Base-by-base conservation (phyloP, 371 early-diverging fungal genomes). In the Mucor lusitanicus region DNA sequence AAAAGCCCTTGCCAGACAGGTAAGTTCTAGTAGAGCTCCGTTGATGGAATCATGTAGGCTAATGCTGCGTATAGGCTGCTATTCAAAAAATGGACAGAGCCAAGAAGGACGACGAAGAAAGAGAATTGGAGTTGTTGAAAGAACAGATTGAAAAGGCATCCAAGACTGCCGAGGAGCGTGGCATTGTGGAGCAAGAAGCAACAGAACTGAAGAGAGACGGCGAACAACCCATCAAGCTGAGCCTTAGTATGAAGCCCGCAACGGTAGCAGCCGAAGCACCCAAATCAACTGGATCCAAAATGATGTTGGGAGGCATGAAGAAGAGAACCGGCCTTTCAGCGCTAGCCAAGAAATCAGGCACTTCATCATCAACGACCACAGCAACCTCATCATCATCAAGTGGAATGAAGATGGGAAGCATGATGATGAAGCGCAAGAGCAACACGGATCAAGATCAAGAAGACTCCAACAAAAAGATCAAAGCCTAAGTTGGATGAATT, bases 61-160 rank as follows among this genome's bases (percentile, higher is more conserved):
- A 37, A 19, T 23, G 3, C 21, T 0, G 9, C 25, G 21, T 50
- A n/a, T 12, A 93, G 84, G 94, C 92, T 59, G 94, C 96, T 8
- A 89, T 94, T 46, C 80, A 81, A 71, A 93, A 91, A 67, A 94
- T 94, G 81, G 95, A 94, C 39, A 82, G 94, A 37, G 75, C 82
- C 65, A 91, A 90, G 46, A 85, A 88, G 75, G 90, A 90, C 60
- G 96, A 94, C 40, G 97, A 96, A 59, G 93, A 97, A 72, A 82
- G 94, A 27, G 93, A 94, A 32, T 83, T 89, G 40, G 83, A 77
- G 70, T 63, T 92, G 63, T 78, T 98, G 27, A 81, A 88, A 58
- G 92, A 93, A 63, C 97, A 97, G 76, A 90, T 97, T 54, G 88
- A 88, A 65, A 83, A 85, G 55, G 96, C 95, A 8, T 72, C 84